These are phyloP conservation scores for Blastobotrys illinoisensis DNA, from an alignment of 1,139 yeast genomes.

Conservation along the genomic window DNA sequence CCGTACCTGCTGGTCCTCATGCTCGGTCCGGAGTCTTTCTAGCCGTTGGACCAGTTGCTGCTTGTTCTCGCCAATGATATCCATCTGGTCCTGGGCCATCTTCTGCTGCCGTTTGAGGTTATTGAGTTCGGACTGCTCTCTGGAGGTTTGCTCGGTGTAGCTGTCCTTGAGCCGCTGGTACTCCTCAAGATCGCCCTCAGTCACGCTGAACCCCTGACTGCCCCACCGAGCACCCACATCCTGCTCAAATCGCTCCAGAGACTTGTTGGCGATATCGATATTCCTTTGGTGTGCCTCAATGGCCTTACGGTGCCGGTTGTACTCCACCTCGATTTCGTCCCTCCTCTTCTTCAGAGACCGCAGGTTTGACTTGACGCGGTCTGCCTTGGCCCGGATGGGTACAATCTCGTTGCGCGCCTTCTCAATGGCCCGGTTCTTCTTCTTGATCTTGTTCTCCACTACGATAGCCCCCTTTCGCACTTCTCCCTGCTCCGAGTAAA, in stretches of 20 bases:
- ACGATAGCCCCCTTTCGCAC: conserved; percentile 34
- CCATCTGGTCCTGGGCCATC: conserved; percentile 25
- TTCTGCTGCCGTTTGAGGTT: conserved; percentile 24
- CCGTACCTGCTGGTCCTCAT: conserved; percentile 26
- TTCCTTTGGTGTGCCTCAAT: conserved; percentile 45
- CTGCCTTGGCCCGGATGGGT: conserved; percentile 53
- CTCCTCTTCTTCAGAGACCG: conserved; percentile 47
- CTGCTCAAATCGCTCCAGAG: conserved; percentile 42
- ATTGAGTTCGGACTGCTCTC: conserved; percentile 27
- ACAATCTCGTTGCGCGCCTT: conserved; percentile 45
- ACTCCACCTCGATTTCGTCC: conserved; percentile 48
- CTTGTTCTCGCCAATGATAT: conserved; percentile 27
- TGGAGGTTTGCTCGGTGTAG: conserved; percentile 35
- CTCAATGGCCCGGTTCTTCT: conserved; percentile 41
- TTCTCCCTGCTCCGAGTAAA: conserved; percentile 17
- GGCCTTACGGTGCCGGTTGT: conserved; percentile 44
- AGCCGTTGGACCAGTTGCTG: conserved; percentile 21
- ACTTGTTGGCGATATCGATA: conserved; percentile 43
- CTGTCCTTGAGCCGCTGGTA: conserved; percentile 56
- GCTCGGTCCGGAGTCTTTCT: conserved; percentile 29
- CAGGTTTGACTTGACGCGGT: conserved; percentile 45
- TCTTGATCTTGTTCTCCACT: conserved; percentile 38
- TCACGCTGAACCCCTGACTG: conserved; percentile 32
- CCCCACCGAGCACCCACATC: conserved; percentile 33
- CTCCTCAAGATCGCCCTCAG: conserved; percentile 50